Conservation (phyloP, 768 basidiomycete species). For the Coprinopsis sp. region DNA sequence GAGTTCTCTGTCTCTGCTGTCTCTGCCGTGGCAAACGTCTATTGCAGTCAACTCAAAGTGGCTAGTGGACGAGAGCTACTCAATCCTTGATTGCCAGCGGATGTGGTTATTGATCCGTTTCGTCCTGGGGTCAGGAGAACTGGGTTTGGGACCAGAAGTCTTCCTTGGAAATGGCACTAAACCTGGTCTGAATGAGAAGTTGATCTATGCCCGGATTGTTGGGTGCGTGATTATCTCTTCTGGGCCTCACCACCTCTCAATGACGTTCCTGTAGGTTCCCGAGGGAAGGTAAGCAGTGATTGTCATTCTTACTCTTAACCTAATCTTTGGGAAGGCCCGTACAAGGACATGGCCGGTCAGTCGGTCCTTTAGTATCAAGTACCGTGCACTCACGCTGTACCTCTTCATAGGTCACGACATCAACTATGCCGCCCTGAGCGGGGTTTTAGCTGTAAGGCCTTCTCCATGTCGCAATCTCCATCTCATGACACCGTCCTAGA, state of each 20-base stretch:
- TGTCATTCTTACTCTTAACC: conserved; percentile 9
- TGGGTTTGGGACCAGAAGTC: conserved; percentile 71
- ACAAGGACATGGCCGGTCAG: conserved; percentile 74
- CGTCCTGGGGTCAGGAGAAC: conserved; percentile 71
- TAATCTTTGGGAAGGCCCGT: conserved; percentile 42
- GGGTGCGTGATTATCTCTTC: conserved; percentile 45
- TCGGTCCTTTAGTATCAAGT: neutral
- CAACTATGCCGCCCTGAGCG: conserved; percentile 79
- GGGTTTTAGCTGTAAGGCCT: conserved; percentile 55
- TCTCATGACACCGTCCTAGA: conserved; percentile 30
- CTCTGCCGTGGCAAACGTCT: conserved; percentile 74
- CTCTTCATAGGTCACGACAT: conserved; percentile 65
- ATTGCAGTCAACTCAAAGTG: conserved; percentile 63
- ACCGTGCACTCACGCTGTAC: neutral
- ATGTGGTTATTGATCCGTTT: conserved; percentile 81
- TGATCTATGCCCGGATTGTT: conserved; percentile 71
- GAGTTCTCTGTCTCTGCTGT: too few relatives aligned
- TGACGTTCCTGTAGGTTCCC: conserved; percentile 44
- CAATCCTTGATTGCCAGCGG: conserved; percentile 60
- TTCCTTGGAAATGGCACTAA: conserved; percentile 48
- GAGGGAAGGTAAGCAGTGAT: conserved; percentile 40
- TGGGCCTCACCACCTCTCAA: neutral
- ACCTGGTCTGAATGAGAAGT: conserved; percentile 52
- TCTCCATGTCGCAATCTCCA: neutral
- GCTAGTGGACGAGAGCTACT: conserved; percentile 51